These are phyloP conservation scores for Fraxinus sp. DNA, from an alignment of 305 asterid genomes.

Conservation along the genomic window DNA sequence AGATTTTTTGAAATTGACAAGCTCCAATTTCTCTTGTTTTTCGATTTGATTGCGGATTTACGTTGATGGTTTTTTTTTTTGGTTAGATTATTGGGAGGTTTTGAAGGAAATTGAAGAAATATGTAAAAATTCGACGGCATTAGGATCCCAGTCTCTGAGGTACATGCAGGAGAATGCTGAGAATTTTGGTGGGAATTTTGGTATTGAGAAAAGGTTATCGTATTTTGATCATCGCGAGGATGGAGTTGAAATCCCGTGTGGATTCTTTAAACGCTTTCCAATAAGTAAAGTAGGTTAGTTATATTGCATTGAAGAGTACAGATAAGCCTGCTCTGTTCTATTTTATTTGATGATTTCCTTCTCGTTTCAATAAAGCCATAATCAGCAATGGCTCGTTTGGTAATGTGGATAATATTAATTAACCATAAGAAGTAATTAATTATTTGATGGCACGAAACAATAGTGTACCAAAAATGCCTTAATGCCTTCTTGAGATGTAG, in stretches of 20 bases:
- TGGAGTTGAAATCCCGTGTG: conserved; percentile 60
- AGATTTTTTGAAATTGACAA: neutral
- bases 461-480: neutral
- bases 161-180: conserved; percentile 52
- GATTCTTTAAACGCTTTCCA: conserved; percentile 65
- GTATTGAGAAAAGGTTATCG: conserved; percentile 45
- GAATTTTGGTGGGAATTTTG: conserved; percentile 72
- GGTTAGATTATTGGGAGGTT: conserved; percentile 54
- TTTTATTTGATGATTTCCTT: neutral
- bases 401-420: neutral
- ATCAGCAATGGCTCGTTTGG: neutral
- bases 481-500: neutral
- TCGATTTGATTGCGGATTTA: neutral
- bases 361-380: neutral
- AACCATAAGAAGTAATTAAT: neutral
- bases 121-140: conserved; percentile 30
- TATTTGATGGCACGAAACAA: neutral
- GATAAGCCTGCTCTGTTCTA: neutral
- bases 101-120: conserved; percentile 43
- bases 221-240: conserved; percentile 41
- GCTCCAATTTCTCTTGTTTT: neutral
- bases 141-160: conserved; percentile 31
- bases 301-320: neutral
- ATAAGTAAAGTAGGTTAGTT: conserved; percentile 49
- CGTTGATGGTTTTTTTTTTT: neutral